Conservation (phyloP, 1,284 basidiomycete genomes). For the Coriolopsis trogii region DNA sequence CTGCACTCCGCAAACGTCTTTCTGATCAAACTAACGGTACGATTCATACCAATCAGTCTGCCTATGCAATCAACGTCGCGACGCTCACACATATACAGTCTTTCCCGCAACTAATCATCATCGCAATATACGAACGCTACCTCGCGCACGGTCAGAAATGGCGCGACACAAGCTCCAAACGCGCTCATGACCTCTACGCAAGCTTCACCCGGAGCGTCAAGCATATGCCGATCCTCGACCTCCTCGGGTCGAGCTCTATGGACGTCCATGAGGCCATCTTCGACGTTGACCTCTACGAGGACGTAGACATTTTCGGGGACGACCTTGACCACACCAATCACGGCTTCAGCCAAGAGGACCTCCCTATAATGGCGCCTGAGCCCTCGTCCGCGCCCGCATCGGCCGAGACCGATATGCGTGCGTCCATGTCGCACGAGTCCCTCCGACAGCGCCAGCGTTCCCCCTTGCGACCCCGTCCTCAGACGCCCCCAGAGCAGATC, state of each 20-base stretch:
- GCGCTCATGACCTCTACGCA: constrained; percentile 60
- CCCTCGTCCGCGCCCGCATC: constrained; percentile 22
- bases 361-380: neutral
- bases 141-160: constrained; percentile 52
- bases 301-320: constrained; percentile 37
- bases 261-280: constrained; percentile 79
- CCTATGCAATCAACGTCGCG: neutral
- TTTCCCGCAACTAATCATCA: constrained; percentile 78
- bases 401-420: constrained; percentile 34
- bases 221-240: constrained; percentile 69
- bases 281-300: constrained; percentile 61
- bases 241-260: constrained; percentile 65
- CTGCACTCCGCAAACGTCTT: constrained; percentile 84
- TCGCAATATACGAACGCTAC: constrained; percentile 82
- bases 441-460: constrained; percentile 18
- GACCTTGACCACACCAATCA: constrained; percentile 50
- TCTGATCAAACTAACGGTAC: constrained; percentile 75
- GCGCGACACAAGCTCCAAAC: constrained; percentile 52
- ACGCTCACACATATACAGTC: constrained; percentile 47
- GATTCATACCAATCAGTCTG: constrained; percentile 6
- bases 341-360: neutral
- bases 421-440: constrained; percentile 46
- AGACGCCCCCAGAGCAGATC: constrained; percentile 12
- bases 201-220: constrained; percentile 71
- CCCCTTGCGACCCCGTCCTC: neutral